These are phyloP conservation scores for Endocalyx cinctus DNA, from an alignment of 2,329 filamentous ascomycete species.

Conservation along the genomic window DNA sequence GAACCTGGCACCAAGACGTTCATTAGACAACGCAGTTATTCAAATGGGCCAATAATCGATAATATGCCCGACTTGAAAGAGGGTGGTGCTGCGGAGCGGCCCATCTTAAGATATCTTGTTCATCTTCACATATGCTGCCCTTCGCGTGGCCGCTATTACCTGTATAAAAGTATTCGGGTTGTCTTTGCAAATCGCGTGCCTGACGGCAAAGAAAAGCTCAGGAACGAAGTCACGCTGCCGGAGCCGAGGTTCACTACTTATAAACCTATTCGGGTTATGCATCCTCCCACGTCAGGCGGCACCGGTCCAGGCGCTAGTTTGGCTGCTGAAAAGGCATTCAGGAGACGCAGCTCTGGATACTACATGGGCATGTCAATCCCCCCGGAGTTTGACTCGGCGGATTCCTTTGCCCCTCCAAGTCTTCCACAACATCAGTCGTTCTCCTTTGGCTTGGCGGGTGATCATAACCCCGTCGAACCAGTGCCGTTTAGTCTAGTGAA, in stretches of 20 bases:
- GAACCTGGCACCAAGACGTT: slow-evolving; percentile 93
- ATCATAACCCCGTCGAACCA: slow-evolving; percentile 40
- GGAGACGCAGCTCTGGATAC: slow-evolving; percentile 53
- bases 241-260: slow-evolving; percentile 84
- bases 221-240: slow-evolving; percentile 84
- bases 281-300: slow-evolving; percentile 29
- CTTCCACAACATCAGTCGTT: slow-evolving; percentile 16
- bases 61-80: slow-evolving; percentile 38
- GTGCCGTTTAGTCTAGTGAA: slow-evolving; percentile 44
- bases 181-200: slow-evolving; percentile 96
- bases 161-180: slow-evolving; percentile 88
- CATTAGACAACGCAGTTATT: slow-evolving; percentile 90
- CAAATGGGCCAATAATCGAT: slow-evolving; percentile 78
- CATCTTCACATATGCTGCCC: slow-evolving; percentile 92
- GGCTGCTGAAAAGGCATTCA: slow-evolving; percentile 55
- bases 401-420: slow-evolving; percentile 21
- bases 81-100: slow-evolving; percentile 43
- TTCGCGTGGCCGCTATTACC: slow-evolving; percentile 74
- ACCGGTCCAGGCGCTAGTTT: slow-evolving; percentile 44
- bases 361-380: slow-evolving; percentile 27
- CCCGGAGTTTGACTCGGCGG: slow-evolving; percentile 33
- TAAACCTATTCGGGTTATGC: slow-evolving; percentile 60
- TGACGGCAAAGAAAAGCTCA: slow-evolving; percentile 87
- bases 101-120: slow-evolving; percentile 81
- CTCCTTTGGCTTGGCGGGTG: slow-evolving; percentile 25